Conservation (phyloP, 1,139 yeast species). For the Candida sanyaensis region DNA sequence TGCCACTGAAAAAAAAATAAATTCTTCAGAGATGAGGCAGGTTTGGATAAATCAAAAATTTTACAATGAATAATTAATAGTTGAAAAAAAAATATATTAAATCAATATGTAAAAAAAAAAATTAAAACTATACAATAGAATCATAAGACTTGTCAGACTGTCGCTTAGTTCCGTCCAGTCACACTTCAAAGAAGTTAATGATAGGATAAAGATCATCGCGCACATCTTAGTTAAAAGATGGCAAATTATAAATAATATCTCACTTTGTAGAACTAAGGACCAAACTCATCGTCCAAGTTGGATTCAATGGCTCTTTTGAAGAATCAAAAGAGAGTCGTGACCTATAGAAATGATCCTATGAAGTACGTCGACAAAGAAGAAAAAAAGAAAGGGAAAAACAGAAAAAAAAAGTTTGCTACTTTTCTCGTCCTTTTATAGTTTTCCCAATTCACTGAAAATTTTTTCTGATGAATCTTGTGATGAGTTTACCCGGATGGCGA, state of each 20-base stretch:
- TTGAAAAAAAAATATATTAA: constrained; percentile 17
- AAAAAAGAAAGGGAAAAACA: constrained; percentile 18
- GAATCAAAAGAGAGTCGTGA: constrained; percentile 99
- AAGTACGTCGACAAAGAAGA: constrained; percentile 56
- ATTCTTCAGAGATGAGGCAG: no score
- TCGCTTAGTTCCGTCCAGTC: constrained; percentile 92
- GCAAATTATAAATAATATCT: neutral
- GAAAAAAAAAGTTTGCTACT: constrained; percentile 6
- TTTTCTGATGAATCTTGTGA: neutral
- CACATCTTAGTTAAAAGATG: constrained; percentile 49
- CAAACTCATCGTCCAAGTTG: constrained; percentile 99
- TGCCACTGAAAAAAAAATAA: no score
- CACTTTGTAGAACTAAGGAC: constrained; percentile 3
- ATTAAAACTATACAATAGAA: constrained; percentile 19
- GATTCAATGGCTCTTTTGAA: constrained; percentile 99
- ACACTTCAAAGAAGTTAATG: constrained; percentile 11
- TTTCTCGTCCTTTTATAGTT: constrained; percentile 6
- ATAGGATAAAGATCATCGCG: constrained; percentile 99
- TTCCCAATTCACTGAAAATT: neutral
- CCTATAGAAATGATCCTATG: constrained; percentile 99
- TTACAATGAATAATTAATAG: constrained; percentile 13
- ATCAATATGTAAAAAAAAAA: constrained; percentile 17
- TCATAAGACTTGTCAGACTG: constrained; percentile 89
- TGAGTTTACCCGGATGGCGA: neutral
- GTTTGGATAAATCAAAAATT: no score